Base-by-base conservation (phyloP, 129 eudicot genomes). In the Escallonia herrerae region DNA sequence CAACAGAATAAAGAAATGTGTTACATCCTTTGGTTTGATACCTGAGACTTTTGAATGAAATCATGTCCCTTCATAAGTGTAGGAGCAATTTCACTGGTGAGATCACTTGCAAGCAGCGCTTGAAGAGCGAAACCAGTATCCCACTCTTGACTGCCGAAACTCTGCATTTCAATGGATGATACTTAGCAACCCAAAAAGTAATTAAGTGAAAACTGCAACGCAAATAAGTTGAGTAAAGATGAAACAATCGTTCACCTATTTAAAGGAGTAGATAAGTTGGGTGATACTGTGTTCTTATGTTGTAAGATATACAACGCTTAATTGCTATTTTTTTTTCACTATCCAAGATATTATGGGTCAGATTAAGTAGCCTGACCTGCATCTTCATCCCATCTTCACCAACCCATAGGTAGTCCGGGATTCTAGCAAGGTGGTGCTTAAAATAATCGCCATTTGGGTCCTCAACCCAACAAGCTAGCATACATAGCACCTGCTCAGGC, bases 301-400 rank as follows among this genome's bases (percentile, higher is more conserved):
- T 13, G 53, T n/a, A n/a, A 15, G 9, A 11, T 54, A 9, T 6
- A 47, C 6, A 15, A 33, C 49, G 39, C 4, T 9, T 47, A 54
- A 5, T n/a, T 14, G 5, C 7, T 33, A 38, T 47, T 12, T 47
- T 3, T 2, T 5, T 4, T 59, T 37, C 46, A 39, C 63, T 59
- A 3, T 51, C 45, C 14, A 40, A 40, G 2, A 5, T 13, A 9
- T 13, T 40, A 4, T 4, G 8, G 2, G 6, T 40, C 2, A 5
- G 8, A 3, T 2, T 43, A 5, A 4, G 44, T 38, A 7, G 3
- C 43, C 33, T 12, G 50, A 87, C 97, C 91, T 86, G 97, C 94
- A 91, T 87, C 73, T 87, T 90, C 95, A 90, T 90, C 70, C 97
- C 97, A 72, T 90, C 97, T 78, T 90, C 97, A 22, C 87, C 90